Conservation (phyloP, 768 basidiomycete genomes). For the Sistotremastrum suecicum region DNA sequence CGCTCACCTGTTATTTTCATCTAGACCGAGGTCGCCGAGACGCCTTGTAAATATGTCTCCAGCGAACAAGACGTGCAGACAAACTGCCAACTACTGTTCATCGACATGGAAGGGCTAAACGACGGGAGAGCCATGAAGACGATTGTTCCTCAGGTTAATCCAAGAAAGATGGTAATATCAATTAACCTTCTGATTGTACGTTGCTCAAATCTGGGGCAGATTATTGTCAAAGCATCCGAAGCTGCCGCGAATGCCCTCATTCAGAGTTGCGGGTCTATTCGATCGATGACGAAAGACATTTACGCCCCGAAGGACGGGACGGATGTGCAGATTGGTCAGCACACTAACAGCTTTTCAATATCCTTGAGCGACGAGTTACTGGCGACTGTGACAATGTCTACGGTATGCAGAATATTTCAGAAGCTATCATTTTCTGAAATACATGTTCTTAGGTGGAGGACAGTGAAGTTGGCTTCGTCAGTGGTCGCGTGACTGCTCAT, state of each 20-base stretch:
- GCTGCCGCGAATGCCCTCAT: constrained; percentile 60
- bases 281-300: constrained; percentile 87
- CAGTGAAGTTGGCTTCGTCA: constrained; percentile 89
- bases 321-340: constrained; percentile 82
- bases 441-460: constrained; percentile 68
- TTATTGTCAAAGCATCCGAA: constrained; percentile 70
- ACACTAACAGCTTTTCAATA: constrained; percentile 88
- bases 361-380: constrained; percentile 85
- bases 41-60: constrained; percentile 82
- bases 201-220: constrained; percentile 30
- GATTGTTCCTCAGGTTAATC: constrained; percentile 92
- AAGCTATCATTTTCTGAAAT: background rate
- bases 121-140: constrained; percentile 96
- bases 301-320: constrained; percentile 68
- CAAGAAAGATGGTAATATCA: constrained; percentile 69
- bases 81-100: constrained; percentile 75
- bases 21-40: constrained; percentile 60
- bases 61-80: constrained; percentile 66
- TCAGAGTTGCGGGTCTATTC: constrained; percentile 67
- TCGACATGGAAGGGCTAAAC: constrained; percentile 94
- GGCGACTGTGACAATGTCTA: constrained; percentile 67
- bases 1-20: background rate
- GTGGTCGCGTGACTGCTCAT: constrained; percentile 73
- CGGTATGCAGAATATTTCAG: constrained; percentile 35
- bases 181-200: background rate